These are phyloP conservation scores for Ophiostoma quercus DNA, from an alignment of 2,329 filamentous ascomycete genomes.

Conservation along the genomic window DNA sequence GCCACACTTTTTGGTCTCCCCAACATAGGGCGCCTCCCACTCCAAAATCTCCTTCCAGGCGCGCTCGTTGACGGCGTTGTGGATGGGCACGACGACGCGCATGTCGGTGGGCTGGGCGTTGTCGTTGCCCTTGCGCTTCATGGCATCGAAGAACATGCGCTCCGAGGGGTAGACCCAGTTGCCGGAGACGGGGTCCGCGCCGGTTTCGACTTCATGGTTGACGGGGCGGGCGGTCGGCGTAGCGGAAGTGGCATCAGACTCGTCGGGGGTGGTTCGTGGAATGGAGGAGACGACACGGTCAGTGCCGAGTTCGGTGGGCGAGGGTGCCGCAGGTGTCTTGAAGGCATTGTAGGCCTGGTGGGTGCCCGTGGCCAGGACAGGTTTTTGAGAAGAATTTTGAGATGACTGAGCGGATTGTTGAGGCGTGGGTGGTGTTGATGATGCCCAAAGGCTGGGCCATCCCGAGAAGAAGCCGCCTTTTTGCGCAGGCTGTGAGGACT, in stretches of 20 bases:
- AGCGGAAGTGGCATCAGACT: slow-evolving; percentile 34
- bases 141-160: slow-evolving; percentile 96
- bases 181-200: slow-evolving; percentile 61
- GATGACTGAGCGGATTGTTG: slow-evolving; percentile 27
- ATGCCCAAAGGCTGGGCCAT: slow-evolving; percentile 23
- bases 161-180: slow-evolving; percentile 98
- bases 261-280: slow-evolving; percentile 45
- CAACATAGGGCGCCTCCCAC: slow-evolving; percentile 71
- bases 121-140: slow-evolving; percentile 82
- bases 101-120: slow-evolving; percentile 69
- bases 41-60: slow-evolving; percentile 87
- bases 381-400: neutral
- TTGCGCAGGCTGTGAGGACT: neutral
- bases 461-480: slow-evolving; percentile 17
- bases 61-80: slow-evolving; percentile 96
- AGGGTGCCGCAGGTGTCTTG: slow-evolving; percentile 23
- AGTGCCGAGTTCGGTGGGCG: slow-evolving; percentile 46
- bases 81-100: slow-evolving; percentile 88
- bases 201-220: slow-evolving; percentile 75
- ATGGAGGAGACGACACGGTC: slow-evolving; percentile 76
- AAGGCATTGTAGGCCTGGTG: slow-evolving; percentile 6
- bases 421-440: neutral
- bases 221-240: slow-evolving; percentile 36
- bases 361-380: neutral
- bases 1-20: slow-evolving; percentile 56